These are phyloP conservation scores for Eremothecium gossypii DNA, from an alignment of 1,139 yeast species.

Conservation along the genomic window DNA sequence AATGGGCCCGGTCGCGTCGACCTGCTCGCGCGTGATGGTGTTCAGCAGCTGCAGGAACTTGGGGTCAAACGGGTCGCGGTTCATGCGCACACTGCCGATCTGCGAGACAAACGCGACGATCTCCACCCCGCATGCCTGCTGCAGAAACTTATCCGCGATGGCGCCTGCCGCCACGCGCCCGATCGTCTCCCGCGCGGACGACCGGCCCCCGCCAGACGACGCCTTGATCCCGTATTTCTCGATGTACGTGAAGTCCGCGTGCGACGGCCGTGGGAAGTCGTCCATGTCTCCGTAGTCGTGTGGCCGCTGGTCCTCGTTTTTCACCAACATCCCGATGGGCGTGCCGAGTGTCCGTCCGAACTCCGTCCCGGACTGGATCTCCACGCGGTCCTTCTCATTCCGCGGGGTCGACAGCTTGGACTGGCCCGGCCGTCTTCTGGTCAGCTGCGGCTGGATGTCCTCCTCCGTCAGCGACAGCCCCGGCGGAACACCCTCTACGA, in stretches of 20 bases:
- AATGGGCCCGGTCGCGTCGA: slow-evolving; percentile 81
- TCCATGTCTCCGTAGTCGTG: slow-evolving; percentile 93
- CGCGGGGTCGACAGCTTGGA: slow-evolving; percentile 87
- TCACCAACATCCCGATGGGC: slow-evolving; percentile 88
- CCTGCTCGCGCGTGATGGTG: slow-evolving; percentile 77
- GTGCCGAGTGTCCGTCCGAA: slow-evolving; percentile 86
- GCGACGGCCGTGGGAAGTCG: slow-evolving; percentile 93
- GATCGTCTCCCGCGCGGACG: slow-evolving; percentile 94
- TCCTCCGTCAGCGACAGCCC: slow-evolving; percentile 75
- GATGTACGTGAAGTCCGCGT: slow-evolving; percentile 92
- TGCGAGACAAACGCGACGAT: slow-evolving; percentile 93
- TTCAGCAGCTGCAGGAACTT: slow-evolving; percentile 57
- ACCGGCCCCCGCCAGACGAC: slow-evolving; percentile 94
- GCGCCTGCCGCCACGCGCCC: slow-evolving; percentile 99
- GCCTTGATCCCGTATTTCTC: slow-evolving; percentile 88
- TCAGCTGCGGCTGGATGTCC: slow-evolving; percentile 90
- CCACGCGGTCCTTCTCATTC: slow-evolving; percentile 86
- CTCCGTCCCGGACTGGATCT: slow-evolving; percentile 92
- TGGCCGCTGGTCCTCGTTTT: slow-evolving; percentile 94
- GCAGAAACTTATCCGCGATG: slow-evolving; percentile 83
- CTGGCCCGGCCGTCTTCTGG: slow-evolving; percentile 97
- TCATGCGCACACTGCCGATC: slow-evolving; percentile 72
- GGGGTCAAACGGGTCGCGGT: slow-evolving; percentile 58
- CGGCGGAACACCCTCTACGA: slow-evolving; percentile 97
- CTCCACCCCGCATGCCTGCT: slow-evolving; percentile 72